Conservation (phyloP, 148 eudicot species). For the Dianthus caryophyllus region DNA sequence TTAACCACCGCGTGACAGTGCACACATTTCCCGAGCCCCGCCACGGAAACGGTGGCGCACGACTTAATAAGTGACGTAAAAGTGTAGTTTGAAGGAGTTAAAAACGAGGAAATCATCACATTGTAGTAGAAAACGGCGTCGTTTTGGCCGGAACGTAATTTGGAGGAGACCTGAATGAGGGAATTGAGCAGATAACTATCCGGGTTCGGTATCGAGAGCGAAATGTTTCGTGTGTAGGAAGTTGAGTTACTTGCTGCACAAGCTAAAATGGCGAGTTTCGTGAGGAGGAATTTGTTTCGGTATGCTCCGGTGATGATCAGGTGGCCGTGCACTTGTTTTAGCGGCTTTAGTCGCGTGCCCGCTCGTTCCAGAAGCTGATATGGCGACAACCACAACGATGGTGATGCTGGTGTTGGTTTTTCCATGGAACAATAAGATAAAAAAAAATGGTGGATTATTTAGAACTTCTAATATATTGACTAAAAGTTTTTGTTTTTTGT, state of each 20-base stretch:
- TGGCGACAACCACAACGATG: conserved; percentile 9
- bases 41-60: conserved; percentile 30
- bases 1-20: conserved; percentile 39
- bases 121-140: conserved; percentile 40
- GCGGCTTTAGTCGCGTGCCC: conserved; percentile 41
- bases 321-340: conserved; percentile 53
- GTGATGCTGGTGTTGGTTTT: not conserved
- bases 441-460: not conserved
- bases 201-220: conserved; percentile 38
- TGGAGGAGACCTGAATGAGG: conserved; percentile 47
- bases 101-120: conserved; percentile 29
- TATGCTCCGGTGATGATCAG: conserved; percentile 37
- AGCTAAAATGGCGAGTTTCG: conserved; percentile 44
- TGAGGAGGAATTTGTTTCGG: conserved; percentile 32
- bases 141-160: conserved; percentile 18
- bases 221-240: conserved; percentile 40
- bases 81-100: conserved; percentile 36
- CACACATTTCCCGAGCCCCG: conserved; percentile 30
- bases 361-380: conserved; percentile 42
- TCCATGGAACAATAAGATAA: conserved; percentile 15
- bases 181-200: conserved; percentile 55
- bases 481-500: too few species aligned
- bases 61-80: conserved; percentile 46
- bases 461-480: not conserved
- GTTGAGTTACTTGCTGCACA: conserved; percentile 29